phyloP scores from a whole-genome alignment of 2,329 filamentous ascomycete species.

The Botrytis squamosa region DNA sequence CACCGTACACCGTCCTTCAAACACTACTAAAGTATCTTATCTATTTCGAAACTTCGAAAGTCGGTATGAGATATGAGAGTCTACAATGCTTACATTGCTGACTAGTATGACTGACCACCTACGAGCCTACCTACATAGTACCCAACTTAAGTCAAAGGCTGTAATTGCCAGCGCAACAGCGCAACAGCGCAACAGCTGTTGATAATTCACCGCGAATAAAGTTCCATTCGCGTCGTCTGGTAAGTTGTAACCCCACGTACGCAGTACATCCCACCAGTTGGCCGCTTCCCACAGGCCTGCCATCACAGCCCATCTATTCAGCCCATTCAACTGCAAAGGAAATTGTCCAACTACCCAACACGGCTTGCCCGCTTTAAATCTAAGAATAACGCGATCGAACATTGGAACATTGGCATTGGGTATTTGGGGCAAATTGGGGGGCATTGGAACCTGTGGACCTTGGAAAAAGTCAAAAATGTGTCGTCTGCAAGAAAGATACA shows the following conservation, averaged over 20 bases:
- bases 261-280: slow-evolving; percentile 8
- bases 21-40: not conserved
- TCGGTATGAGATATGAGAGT: slow-evolving; percentile 8
- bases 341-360: not conserved
- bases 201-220: not conserved
- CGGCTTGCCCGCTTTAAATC: not conserved
- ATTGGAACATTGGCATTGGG: not conserved
- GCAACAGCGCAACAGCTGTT: slow-evolving; percentile 12
- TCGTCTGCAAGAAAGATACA: not conserved
- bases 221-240: not conserved
- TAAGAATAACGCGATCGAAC: not conserved
- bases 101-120: not conserved
- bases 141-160: not conserved
- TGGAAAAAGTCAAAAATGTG: not conserved
- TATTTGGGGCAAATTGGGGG: no score
- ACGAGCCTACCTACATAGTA: not conserved
- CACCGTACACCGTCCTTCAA: not conserved
- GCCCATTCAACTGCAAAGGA: not conserved
- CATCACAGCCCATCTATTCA: not conserved
- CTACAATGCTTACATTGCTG: not conserved
- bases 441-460: not conserved
- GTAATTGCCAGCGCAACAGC: slow-evolving; percentile 6
- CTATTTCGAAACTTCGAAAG: not conserved
- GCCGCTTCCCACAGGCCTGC: slow-evolving; percentile 5
- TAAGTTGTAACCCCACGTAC: not conserved